Evolutionary conservation across 1,284 basidiomycete genomes (phyloP), one percentile per base, ranked within the genome.

Genomic region (Apiotrichum veenhuisii): DNA sequence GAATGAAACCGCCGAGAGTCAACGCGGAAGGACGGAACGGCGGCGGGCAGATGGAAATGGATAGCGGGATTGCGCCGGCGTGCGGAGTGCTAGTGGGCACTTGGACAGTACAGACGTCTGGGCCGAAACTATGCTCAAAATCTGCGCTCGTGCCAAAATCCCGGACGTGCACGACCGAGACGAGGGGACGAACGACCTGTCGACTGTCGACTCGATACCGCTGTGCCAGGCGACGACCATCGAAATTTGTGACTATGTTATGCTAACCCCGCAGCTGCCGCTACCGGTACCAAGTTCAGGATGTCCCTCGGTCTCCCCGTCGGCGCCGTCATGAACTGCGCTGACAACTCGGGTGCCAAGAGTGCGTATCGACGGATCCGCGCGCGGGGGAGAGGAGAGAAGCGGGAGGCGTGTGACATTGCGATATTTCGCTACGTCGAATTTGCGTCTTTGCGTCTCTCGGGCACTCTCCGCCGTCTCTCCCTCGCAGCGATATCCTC

Each of bases 281-380:
- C 77, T 64, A 68, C 91, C 76, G 94, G 94, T 78, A 95, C 89
- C 82, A 98, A 98, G 82, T 98, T 89, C 86, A 88, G 94, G 73
- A 85, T 98, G 82, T 92, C 93, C 65, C 87, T 96, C 72, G 92
- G 91, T 76, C 74, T 97, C 68, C 96, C 95, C 71, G 91, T 93
- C 72, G 96, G 96, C 74, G 95, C 95, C 74, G 95, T 99, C 70
- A 85, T 99, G 79, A 98, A 98, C 82, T 99, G 95, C 81, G 94
- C 94, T 59, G 95, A 99, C 84, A 99, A 99, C 88, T 93, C 90
- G 71, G 96, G 96, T 69, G 95, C 95, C 69, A 98, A 98, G 84
- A 93, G 75, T 77, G 65, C 58, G 75, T 72, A 23, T 45, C 18
- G 54, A 38, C n/a, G n/a, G 36, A n/a, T 33, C 3, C 12, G 41